Evolutionary conservation across 192 early-diverging fungal species (phyloP), one percentile per base, ranked within the genome.

Genomic region (Podila verticillata): DNA sequence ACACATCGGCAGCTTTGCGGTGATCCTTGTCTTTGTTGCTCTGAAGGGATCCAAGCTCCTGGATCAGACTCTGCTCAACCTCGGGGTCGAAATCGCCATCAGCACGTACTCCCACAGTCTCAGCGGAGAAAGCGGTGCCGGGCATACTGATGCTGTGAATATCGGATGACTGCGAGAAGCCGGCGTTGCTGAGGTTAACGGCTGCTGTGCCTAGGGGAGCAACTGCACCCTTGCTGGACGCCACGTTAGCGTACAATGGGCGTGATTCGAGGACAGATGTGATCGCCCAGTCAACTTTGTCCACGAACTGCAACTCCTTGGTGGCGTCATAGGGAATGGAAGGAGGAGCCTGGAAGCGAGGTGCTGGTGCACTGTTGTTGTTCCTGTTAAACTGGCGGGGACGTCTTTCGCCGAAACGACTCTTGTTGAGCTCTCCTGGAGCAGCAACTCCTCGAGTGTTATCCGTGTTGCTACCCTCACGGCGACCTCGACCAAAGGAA

Each of bases 61-160:
- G 69, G 19, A 80, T 72, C 48, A 80, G 47, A 20, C 51, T 51
- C 57, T 80, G 70, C n/a, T 72, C 70, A 4, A 68, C 66, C 51
- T 80, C 77, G 22, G 77, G 70, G 29, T 80, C 77, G 3, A 80
- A 39, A 7, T 68, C 65, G 12, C 77, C 77, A 54, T 80, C 1
- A 7, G 56, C 17, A 10, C 70, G 65, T 12, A 72, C 70, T 4
- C 77, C 77, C 1, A 48, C 28, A 44, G 72, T 62, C 34, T 80
- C 69, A 8, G 66, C 65, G 1, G 70, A 67, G 57, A 72, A 59
- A 9, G 65, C 70, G 4, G 70, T 57, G 4, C 70, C 77, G 26
- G 77, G 70, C 3, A 68, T 26, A 4, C 17, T 28, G 4, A 65
- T 19, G 60, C 29, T 47, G 30, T 26, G 26, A 35, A 71, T 19